These are phyloP conservation scores for Biscutella auriculata DNA, from an alignment of 441 rosid species.

Conservation along the genomic window DNA sequence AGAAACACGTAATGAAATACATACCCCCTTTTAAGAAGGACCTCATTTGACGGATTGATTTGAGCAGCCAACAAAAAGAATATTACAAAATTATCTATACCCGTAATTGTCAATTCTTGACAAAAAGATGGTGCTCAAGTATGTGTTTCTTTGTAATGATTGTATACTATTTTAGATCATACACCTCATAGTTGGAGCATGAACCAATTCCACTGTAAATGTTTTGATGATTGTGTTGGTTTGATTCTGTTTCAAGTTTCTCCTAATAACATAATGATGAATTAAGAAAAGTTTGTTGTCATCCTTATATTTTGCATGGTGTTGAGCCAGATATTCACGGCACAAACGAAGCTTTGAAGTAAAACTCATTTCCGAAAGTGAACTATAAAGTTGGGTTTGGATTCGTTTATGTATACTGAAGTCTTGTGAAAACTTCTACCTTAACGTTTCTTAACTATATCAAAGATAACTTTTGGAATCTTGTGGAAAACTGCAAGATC, in stretches of 20 bases:
- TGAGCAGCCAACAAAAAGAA: constrained; percentile 88
- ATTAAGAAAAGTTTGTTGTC: constrained; percentile 96
- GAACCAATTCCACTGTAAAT: background rate
- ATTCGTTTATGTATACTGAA: background rate
- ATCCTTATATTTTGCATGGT: constrained; percentile 94
- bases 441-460: constrained; percentile 7
- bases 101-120: constrained; percentile 83
- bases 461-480: constrained; percentile 74
- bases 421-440: background rate
- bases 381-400: background rate
- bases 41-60: constrained; percentile 88
- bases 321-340: constrained; percentile 75
- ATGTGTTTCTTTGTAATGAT: constrained; percentile 13
- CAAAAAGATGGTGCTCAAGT: constrained; percentile 98
- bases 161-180: background rate
- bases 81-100: constrained; percentile 95
- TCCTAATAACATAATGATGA: constrained; percentile 94
- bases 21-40: constrained; percentile 98
- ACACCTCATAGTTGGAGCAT: constrained; percentile 12
- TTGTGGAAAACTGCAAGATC: constrained; percentile 79
- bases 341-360: constrained; percentile 65
- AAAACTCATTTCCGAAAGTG: constrained; percentile 17
- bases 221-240: constrained; percentile 14
- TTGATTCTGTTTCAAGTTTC: constrained; percentile 50
- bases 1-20: constrained; percentile 96